Conservation (phyloP, 2,329 filamentous ascomycete genomes). For the Fusarium sp. region DNA sequence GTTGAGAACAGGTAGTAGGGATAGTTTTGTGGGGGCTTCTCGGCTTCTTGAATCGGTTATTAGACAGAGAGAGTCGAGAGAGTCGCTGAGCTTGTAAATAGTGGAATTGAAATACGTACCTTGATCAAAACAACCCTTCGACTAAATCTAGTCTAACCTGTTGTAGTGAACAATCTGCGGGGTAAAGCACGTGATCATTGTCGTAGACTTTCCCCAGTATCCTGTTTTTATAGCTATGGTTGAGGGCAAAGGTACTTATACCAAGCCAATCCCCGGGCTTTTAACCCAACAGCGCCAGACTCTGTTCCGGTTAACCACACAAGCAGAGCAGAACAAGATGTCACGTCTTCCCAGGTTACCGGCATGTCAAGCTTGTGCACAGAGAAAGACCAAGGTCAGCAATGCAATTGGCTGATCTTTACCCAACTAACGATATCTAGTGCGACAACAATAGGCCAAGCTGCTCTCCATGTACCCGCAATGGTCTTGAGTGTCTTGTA, state of each 20-base stretch:
- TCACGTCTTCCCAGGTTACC: slow-evolving; percentile 17
- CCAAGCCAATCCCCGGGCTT: neutral
- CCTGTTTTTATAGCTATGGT: neutral
- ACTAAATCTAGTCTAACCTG: too few species aligned
- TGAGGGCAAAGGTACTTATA: neutral
- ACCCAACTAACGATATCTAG: neutral
- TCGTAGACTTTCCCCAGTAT: accelerated
- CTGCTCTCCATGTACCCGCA: slow-evolving; percentile 9
- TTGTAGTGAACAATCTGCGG: neutral
- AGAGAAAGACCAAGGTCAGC: slow-evolving; percentile 23
- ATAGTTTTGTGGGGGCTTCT: too few species aligned
- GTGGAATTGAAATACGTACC: too few species aligned
- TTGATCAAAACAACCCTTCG: too few species aligned
- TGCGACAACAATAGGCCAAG: slow-evolving; percentile 28
- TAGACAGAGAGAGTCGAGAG: too few species aligned
- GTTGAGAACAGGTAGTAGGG: slow-evolving; percentile 2
- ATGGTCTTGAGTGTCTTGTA: slow-evolving; percentile 11
- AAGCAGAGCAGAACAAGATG: neutral
- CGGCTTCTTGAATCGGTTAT: too few species aligned
- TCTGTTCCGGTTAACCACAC: accelerated
- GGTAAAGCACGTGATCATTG: slow-evolving; percentile 3
- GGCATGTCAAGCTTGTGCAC: slow-evolving; percentile 25
- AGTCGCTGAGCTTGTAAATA: too few species aligned
- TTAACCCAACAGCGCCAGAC: too few species aligned
- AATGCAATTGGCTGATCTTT: too few species aligned